Evolutionary conservation across 2,329 filamentous ascomycete genomes (phyloP), one percentile per base, ranked within the genome.

Genomic region (Exophiala phaeomuriformis): DNA sequence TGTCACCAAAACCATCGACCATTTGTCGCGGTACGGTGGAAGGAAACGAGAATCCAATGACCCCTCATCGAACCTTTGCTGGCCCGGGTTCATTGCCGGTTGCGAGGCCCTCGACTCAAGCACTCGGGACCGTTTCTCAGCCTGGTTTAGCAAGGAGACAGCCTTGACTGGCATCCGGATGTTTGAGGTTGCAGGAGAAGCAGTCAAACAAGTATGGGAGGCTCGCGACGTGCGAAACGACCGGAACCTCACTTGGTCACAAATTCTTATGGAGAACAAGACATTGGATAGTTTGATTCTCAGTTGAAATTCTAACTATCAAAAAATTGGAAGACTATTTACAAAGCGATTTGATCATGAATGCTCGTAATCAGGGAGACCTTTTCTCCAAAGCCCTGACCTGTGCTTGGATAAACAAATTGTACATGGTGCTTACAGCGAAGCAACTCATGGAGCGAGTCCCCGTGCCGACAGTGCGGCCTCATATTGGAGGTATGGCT

Each of bases 61-160:
- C 29, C 19, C n/a, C 1, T 52, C 50, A 39, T 42, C 35, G 28
- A 48, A 29, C 43, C 36, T 47, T 19, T 42, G 32, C 36, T 52
- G 44, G 50, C 50, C 50, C 1, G 50, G 43, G 3, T 52, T 52
- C 35, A 36, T 52, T 29, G 50, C 50, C 7, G 50, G 32, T n/a
- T 47, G 43, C 28, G 50, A 52, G 31, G 33, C 50, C 1, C 19
- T 41, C 2, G 39, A 41, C 9, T 5, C 12, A 5, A 41, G 1
- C 2, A 28, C 39, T 28, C 12, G 39, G 39, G 4, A 41, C 2
- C 12, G n/a, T 3, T 41, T 28, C 9, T 27, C 39, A 6, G 39
- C 39, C 39, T 19, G 19, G 19, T 19, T 19, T 19, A 19, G 19
- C 19, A 19, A 19, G 19, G 19, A 19, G 19, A 19, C 19, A 1